Evolutionary conservation across 176 grass and related monocot species (phyloP), one percentile per base, ranked within the genome.

Genomic region (Otatea glauca): DNA sequence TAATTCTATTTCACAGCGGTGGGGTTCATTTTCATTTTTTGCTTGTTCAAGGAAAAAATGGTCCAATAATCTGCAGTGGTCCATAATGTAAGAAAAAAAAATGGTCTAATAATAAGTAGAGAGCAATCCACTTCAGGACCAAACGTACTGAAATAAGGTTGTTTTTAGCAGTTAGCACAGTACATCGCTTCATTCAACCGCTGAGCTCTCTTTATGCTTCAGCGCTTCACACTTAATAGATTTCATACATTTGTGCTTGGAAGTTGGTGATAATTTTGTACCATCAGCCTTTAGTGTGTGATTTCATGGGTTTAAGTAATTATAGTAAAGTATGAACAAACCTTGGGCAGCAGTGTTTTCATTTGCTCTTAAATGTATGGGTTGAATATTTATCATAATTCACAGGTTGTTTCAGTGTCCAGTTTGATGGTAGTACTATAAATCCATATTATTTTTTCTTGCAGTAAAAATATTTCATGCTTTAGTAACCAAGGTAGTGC

Each of bases 21-120:
- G 37, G 72, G 48, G 20, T 66, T 50, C n/a, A 39, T 68, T 74
- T 83, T 24, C 9, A 41, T 76, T 43, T 5, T 3, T 37, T 90
- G 24, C 20, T 18, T 61, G 4, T 87, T 60, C 13, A 53, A 85
- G 37, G 69, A 15, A 70, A 74, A 27, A 62, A 23, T 64, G 15
- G 32, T 61, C 62, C 20, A 38, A 42, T 76, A 84, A 56, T 76
- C 4, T 88, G 63, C 64, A 3, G 5, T 81, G 47, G 12, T 74
- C 61, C 43, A 80, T 72, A 58, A 70, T 82, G 24, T n/a, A 68
- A 85, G 38, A 70, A 9, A 71, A 79, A 29, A 29, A 27, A 62
- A 23, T 74, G 15, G 32, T 61, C 62, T 10, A 38, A 42, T 76
- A 84, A 56, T 76, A 68, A 80, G 5, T 38, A 49, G 55, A 65